Base-by-base conservation (phyloP, 352 stramenopile species). In the Phytophthora sp. region DNA sequence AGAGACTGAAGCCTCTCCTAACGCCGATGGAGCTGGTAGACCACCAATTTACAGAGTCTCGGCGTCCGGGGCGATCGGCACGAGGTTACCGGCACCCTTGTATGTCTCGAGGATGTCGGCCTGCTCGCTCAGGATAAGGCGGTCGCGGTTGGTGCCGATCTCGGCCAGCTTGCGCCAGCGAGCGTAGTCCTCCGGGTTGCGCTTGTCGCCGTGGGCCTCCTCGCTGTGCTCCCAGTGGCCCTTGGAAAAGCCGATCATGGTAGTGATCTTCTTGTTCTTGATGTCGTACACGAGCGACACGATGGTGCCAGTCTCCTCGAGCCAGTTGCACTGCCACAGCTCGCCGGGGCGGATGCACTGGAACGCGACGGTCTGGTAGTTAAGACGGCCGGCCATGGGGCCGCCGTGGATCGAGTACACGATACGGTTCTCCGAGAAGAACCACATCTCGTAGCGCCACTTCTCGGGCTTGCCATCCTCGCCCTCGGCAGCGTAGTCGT, bases 401-500 rank as follows among this genome's bases (percentile, higher is more conserved):
- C 77, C 77, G 7, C 77, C 77, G 63, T 86, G 77, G 71, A 86
- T 86, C 56, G 74, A 71, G 71, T 86, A 86, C 46, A 86, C 74
- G 42, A 86, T 78, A 55, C 77, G 77, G 57, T 79, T 69, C 46
- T 83, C 59, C 60, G 77, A 83, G 66, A 80, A 81, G 66, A 86
- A 86, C 71, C 74, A 86, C 74, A 86, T 77, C 66, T 86, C 77
- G 63, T 86, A 86, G 63, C 77, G 77, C 77, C 77, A 86, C 72
- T 83, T 86, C 50, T 81, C 47, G 18, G 74, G 72, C 56, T 75
- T 79, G 60, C 77, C 74, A 23, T 86, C 57, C 23, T 60, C 51
- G 35, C 52, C 62, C 50, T 82, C 65, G 23, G 72, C 74, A 41
- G 83, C 69, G 61, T 86, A 86, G 63, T 86, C 77, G 69, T 86